Percentiles rank a stretch among this genome's conserved stretches.
Conservation (phyloP, 208 protist species). For the Blechomonas ayalai region DNA sequence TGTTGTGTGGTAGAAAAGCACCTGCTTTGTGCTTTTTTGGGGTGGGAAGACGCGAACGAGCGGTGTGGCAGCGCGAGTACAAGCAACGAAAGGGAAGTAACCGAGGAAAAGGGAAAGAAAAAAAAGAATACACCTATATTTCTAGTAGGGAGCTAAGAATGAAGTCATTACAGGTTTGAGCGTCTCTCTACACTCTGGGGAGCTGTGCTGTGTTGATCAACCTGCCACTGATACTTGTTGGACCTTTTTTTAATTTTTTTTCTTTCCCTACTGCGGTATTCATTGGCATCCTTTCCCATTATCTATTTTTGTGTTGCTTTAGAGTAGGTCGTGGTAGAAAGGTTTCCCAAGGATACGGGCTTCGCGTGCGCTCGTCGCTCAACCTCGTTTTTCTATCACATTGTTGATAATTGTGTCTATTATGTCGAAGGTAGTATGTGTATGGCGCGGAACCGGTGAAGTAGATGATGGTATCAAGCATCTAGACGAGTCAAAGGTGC, state of each 20-base stretch:
- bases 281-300: background rate
- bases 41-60: no score
- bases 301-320: no score
- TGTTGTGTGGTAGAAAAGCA: background rate
- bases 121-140: background rate
- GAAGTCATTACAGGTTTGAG: no score
- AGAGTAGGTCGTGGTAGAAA: no score
- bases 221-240: no score
- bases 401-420: background rate
- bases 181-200: no score
- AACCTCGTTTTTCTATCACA: background rate
- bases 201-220: no score
- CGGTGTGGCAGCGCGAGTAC: background rate
- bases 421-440: slow-evolving; percentile 51
- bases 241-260: slow-evolving; percentile 9
- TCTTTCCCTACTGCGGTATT: background rate
- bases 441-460: slow-evolving; percentile 40
- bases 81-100: background rate
- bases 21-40: background rate
- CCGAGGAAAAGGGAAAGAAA: background rate
- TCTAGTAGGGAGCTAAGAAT: no score
- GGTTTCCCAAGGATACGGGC: no score
- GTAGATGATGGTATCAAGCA: slow-evolving; percentile 56
- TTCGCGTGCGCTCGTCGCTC: no score
- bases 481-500: slow-evolving; percentile 67